Conservation (phyloP, 2,329 filamentous ascomycete genomes). For the Fusarium circinatum region DNA sequence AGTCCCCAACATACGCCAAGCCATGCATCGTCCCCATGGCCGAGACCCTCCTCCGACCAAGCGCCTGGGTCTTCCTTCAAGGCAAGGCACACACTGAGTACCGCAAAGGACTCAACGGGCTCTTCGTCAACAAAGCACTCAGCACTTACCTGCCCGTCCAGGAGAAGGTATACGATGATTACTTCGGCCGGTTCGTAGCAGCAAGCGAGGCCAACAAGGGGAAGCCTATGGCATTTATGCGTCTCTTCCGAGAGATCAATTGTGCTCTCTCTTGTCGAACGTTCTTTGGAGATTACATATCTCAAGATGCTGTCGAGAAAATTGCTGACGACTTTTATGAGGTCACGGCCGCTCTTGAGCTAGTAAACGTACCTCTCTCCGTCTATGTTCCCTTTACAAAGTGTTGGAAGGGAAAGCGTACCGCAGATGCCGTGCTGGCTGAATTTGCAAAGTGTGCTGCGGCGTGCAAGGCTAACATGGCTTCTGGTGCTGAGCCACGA, state of each 20-base stretch:
- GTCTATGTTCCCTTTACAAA: slow-evolving; percentile 82
- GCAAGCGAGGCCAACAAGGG: slow-evolving; percentile 64
- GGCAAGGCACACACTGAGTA: slow-evolving; percentile 82
- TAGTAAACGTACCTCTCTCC: slow-evolving; percentile 77
- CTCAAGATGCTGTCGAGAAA: slow-evolving; percentile 74
- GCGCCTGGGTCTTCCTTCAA: slow-evolving; percentile 83
- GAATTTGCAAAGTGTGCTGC: slow-evolving; percentile 79
- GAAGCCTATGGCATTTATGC: slow-evolving; percentile 74
- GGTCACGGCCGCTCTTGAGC: slow-evolving; percentile 80
- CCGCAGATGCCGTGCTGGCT: slow-evolving; percentile 74
- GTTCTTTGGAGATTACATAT: slow-evolving; percentile 84
- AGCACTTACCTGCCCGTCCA: slow-evolving; percentile 77
- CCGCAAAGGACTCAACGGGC: slow-evolving; percentile 76
- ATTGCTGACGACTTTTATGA: slow-evolving; percentile 84
- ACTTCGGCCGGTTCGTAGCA: slow-evolving; percentile 74
- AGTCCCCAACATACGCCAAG: slow-evolving; percentile 78
- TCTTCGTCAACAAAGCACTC: slow-evolving; percentile 80
- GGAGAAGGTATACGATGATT: slow-evolving; percentile 76
- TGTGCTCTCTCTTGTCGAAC: slow-evolving; percentile 81
- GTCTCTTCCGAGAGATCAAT: slow-evolving; percentile 79
- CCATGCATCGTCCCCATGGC: slow-evolving; percentile 82
- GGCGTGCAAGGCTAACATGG: slow-evolving; percentile 77
- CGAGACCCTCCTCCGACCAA: slow-evolving; percentile 73
- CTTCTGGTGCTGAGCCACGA: slow-evolving; percentile 71
- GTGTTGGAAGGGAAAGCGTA: slow-evolving; percentile 80